These are phyloP conservation scores for Penicillium paneum DNA, from an alignment of 2,329 filamentous ascomycete species.

Conservation along the genomic window DNA sequence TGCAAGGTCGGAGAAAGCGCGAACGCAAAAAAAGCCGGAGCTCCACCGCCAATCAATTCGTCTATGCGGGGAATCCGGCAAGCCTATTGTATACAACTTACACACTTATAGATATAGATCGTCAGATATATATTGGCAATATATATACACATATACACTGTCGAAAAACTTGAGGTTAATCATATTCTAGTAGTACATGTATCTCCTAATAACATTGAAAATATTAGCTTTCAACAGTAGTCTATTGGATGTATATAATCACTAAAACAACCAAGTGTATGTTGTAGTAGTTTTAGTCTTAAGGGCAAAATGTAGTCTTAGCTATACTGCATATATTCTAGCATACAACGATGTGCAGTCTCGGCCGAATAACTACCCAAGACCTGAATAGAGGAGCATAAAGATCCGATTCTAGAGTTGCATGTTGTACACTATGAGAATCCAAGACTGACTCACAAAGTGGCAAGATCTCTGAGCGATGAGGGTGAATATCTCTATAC, in stretches of 20 bases:
- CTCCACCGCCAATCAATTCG: conserved; percentile 12
- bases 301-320: neutral
- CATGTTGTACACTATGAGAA: neutral
- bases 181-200: neutral
- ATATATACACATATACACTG: no score
- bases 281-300: neutral
- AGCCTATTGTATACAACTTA: neutral
- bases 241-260: neutral
- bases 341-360: no score
- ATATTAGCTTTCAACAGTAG: neutral
- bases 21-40: conserved; percentile 8
- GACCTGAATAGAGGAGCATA: neutral
- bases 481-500: neutral
- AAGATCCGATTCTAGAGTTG: neutral
- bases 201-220: neutral
- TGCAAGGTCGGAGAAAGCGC: neutral
- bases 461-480: no score
- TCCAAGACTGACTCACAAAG: no score
- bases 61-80: conserved; percentile 10
- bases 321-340: no score
- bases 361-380: neutral
- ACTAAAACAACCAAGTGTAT: neutral
- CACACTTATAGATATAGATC: neutral
- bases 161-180: no score
- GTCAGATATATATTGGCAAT: neutral